Conservation (phyloP, 1,284 basidiomycete genomes). For the Rhizoctonia solani region DNA sequence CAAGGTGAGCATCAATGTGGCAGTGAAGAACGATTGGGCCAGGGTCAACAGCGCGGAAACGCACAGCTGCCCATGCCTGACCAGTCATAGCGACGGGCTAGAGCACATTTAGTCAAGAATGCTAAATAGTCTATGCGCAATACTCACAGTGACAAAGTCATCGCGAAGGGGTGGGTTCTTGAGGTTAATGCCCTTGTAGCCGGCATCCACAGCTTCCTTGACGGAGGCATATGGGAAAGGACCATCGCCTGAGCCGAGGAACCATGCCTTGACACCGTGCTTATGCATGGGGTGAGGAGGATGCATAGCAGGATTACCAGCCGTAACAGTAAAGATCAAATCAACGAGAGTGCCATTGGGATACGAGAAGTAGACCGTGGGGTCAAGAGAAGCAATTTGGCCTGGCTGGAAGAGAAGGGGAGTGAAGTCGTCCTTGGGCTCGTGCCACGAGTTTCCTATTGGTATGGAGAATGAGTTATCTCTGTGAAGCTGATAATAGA, state of each 20-base stretch:
- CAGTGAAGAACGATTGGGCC: constrained; percentile 21
- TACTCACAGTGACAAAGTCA: constrained; percentile 14
- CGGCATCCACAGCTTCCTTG: constrained; percentile 11
- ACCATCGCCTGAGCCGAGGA: constrained; percentile 29
- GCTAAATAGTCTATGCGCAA: neutral
- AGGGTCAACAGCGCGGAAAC: constrained; percentile 17
- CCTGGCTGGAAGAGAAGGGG: constrained; percentile 17
- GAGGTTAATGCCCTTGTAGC: constrained; percentile 23
- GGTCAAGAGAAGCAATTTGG: constrained; percentile 13
- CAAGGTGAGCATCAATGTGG: constrained; percentile 29
- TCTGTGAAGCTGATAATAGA: too few relatives aligned
- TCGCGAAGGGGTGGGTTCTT: constrained; percentile 30
- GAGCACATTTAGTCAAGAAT: neutral
- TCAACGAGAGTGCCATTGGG: constrained; percentile 23
- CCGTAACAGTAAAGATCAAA: constrained; percentile 21
- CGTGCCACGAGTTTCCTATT: neutral
- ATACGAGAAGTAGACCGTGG: constrained; percentile 22
- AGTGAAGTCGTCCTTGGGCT: neutral
- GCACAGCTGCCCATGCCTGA: constrained; percentile 26
- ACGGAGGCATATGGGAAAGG: constrained; percentile 20
- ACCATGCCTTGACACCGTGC: constrained; percentile 28
- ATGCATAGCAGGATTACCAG: constrained; percentile 6
- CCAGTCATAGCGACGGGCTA: constrained; percentile 18
- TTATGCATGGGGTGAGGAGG: constrained; percentile 32
- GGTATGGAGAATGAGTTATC: too few relatives aligned